Evolutionary conservation across 2,329 filamentous ascomycete species (phyloP).

Genomic region (Paecilomyces formosus): DNA sequence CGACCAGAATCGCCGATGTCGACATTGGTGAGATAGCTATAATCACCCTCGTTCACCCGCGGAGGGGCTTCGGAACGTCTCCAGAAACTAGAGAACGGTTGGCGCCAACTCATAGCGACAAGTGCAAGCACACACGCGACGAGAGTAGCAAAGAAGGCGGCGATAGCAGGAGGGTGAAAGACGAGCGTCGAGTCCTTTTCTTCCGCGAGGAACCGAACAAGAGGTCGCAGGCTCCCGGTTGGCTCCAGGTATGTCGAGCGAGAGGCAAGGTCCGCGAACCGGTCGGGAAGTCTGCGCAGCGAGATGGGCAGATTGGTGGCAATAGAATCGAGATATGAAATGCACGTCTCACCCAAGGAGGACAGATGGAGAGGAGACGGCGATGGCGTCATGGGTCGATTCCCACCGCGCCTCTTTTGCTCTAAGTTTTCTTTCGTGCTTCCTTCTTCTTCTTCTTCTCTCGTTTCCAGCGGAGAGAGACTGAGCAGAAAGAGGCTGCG

Average conservation of each 20-base stretch:
- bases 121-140: slow-evolving; percentile 18
- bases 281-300: slow-evolving; percentile 24
- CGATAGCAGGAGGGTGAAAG: slow-evolving; percentile 2
- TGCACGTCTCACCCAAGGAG: slow-evolving; percentile 33
- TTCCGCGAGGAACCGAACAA: slow-evolving; percentile 15
- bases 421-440: too few species aligned
- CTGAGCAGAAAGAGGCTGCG: not conserved
- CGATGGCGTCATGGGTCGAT: slow-evolving; percentile 31
- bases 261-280: slow-evolving; percentile 15
- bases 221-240: slow-evolving; percentile 8
- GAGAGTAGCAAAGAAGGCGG: slow-evolving; percentile 18
- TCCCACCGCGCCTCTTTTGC: not conserved
- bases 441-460: slow-evolving; percentile 15
- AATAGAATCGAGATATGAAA: slow-evolving; percentile 30
- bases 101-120: slow-evolving; percentile 29
- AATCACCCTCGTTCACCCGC: slow-evolving; percentile 31
- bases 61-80: slow-evolving; percentile 25
- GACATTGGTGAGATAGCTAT: slow-evolving; percentile 30
- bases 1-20: slow-evolving; percentile 23
- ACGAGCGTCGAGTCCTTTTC: slow-evolving; percentile 5
- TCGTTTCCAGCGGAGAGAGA: slow-evolving; percentile 13
- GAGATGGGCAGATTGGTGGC: slow-evolving; percentile 22
- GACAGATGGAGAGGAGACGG: slow-evolving; percentile 28
- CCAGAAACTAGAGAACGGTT: slow-evolving; percentile 22
- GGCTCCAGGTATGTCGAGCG: slow-evolving; percentile 11